Evolutionary conservation across 1,284 basidiomycete genomes (phyloP), one percentile per base, ranked within the genome.

Genomic region (Trichosporon asahii): DNA sequence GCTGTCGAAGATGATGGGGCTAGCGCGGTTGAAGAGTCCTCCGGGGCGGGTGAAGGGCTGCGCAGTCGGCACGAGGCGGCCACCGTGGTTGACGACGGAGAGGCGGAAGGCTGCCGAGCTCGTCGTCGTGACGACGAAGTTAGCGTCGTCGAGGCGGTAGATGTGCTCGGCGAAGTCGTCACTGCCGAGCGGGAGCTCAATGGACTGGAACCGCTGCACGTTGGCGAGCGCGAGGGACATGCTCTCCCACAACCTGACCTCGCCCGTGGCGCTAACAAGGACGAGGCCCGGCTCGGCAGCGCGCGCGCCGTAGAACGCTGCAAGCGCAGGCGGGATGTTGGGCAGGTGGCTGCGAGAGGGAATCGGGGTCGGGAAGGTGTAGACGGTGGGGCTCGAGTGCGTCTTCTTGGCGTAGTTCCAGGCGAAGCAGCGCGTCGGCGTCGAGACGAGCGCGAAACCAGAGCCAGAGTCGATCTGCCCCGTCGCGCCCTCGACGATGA

Each of bases 351-450:
- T 61, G 18, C 76, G 77, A 7, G 77, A 70, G 1, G 74, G 75
- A 27, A 75, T 73, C 18, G 82, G 78, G 0, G 78, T 77, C 6
- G 76, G 80, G 71, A 81, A 83, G 35, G 70, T 72, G 71, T 82
- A 85, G 33, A 76, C 77, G 11, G 76, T 82, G 14, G 76, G 78
- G 12, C 72, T 78, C 23, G 76, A 79, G 73, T 76, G 78, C 55
- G 81, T 80, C 65, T 76, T 79, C 80, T 80, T 84, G 11, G 78
- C 72, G 72, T 83, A 85, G 71, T 85, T 85, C 85, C 85, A 85
- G 2, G 83, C 81, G 53, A 80, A 79, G 67, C 81, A 82, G 25
- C 69, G 61, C 8, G 75, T 72, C 4, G 77, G 74, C 1, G 77
- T 80, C 11, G 81, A 66, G 8, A 85, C 80, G 64, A 80, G 78